These are phyloP conservation scores for Colletotrichum lentis DNA, from an alignment of 2,329 filamentous ascomycete species.

Conservation along the genomic window DNA sequence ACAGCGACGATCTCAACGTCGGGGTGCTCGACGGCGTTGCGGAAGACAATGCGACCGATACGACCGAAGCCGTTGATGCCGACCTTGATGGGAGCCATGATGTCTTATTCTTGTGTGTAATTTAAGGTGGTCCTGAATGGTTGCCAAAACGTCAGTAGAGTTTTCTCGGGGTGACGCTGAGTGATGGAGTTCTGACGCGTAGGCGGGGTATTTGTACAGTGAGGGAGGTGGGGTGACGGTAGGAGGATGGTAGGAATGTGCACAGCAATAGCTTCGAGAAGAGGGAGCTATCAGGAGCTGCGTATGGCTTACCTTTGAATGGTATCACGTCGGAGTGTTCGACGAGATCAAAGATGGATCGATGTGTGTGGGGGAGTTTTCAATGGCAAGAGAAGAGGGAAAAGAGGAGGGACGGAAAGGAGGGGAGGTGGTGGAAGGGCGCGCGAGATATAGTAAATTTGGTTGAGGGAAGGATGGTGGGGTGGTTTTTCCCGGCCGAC, in stretches of 20 bases:
- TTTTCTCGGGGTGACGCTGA: constrained; percentile 8
- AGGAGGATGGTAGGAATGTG: neutral
- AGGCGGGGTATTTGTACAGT: constrained; percentile 15
- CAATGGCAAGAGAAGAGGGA: constrained; percentile 28
- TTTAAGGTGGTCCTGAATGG: constrained; percentile 20
- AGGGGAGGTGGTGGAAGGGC: constrained; percentile 30
- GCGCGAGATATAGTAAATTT: constrained; percentile 37
- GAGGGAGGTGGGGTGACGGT: constrained; percentile 22
- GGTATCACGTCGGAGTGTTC: constrained; percentile 25
- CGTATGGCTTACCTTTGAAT: constrained; percentile 10
- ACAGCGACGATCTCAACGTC: constrained; percentile 94
- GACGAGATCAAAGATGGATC: constrained; percentile 24
- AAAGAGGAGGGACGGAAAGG: neutral
- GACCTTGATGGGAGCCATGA: constrained; percentile 71
- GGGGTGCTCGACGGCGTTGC: constrained; percentile 90
- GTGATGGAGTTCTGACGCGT: constrained; percentile 2
- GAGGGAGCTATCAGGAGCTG: constrained; percentile 18
- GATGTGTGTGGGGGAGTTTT: constrained; percentile 22
- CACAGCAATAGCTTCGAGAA: neutral
- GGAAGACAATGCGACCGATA: constrained; percentile 99
- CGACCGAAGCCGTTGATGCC: constrained; percentile 99
- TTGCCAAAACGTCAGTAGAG: constrained; percentile 10
- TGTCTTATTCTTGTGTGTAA: constrained; percentile 41
- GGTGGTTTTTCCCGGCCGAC: constrained; percentile 39
- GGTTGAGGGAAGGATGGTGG: constrained; percentile 43